These are phyloP conservation scores for Arabis hirsuta DNA, from an alignment of 345 rosid species.

Conservation along the genomic window DNA sequence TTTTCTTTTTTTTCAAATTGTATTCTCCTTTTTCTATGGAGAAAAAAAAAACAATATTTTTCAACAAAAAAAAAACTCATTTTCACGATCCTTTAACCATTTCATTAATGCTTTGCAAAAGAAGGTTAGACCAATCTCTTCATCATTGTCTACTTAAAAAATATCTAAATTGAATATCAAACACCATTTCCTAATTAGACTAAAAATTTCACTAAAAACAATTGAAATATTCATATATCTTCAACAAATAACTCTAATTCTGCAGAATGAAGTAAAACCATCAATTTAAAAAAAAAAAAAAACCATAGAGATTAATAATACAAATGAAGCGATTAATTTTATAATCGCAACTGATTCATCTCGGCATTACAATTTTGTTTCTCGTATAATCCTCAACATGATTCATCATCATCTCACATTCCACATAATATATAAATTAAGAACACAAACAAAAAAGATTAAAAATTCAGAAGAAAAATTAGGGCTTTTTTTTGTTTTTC, in stretches of 20 bases:
- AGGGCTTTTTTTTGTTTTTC: slow-evolving; percentile 39
- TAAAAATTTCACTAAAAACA: neutral
- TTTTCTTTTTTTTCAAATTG: slow-evolving; percentile 25
- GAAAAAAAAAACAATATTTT: neutral
- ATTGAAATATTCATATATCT: neutral
- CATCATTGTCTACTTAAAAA: neutral
- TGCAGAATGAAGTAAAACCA: neutral
- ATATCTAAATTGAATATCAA: neutral
- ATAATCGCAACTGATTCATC: slow-evolving; percentile 29
- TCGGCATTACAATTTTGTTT: slow-evolving; percentile 45
- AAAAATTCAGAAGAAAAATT: slow-evolving; percentile 27
- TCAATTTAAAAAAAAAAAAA: slow-evolving; percentile 1
- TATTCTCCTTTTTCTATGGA: slow-evolving; percentile 23
- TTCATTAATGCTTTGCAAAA: slow-evolving; percentile 24
- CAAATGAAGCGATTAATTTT: slow-evolving; percentile 23
- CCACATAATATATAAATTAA: slow-evolving; percentile 35
- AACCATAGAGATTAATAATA: slow-evolving; percentile 6
- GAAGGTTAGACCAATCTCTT: slow-evolving; percentile 32
- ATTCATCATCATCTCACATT: slow-evolving; percentile 39
- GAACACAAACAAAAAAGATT: slow-evolving; percentile 24
- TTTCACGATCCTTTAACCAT: slow-evolving; percentile 5
- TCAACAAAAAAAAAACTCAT: neutral
- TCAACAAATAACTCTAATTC: neutral
- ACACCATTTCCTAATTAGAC: neutral
- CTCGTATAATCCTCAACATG: slow-evolving; percentile 29